Percentiles rank a stretch among this genome's conserved stretches.
These are phyloP conservation scores for Neolecta irregularis DNA, from an alignment of 1,139 yeast species.

Conservation along the genomic window DNA sequence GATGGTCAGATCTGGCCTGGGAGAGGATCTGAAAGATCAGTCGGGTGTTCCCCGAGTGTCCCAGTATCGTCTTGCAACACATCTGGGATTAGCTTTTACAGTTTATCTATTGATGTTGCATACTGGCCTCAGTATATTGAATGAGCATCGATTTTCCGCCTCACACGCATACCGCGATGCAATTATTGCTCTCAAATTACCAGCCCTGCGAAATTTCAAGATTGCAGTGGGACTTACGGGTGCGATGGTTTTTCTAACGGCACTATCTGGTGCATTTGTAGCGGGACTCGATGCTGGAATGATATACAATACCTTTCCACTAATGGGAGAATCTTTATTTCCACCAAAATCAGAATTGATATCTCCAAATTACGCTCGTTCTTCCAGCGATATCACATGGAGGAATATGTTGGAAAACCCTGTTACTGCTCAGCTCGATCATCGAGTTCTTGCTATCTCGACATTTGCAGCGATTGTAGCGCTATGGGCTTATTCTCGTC, in stretches of 20 bases:
- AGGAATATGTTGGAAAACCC: constrained; percentile 91
- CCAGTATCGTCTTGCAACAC: constrained; percentile 86
- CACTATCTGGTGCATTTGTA: constrained; percentile 49
- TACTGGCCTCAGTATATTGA: constrained; percentile 61
- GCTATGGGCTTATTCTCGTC: constrained; percentile 41
- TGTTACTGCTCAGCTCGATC: constrained; percentile 84
- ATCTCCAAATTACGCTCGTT: constrained; percentile 61
- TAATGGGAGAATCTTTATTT: constrained; percentile 64
- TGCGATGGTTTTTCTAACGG: constrained; percentile 40
- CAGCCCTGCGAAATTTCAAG: constrained; percentile 44
- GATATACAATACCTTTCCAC: constrained; percentile 90
- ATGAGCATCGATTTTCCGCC: constrained; percentile 1
- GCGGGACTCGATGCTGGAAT: constrained; percentile 97
- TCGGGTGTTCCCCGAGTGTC: constrained; percentile 76
- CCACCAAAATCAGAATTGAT: constrained; percentile 65
- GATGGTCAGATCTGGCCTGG: constrained; percentile 97
- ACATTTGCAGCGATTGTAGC: constrained; percentile 61
- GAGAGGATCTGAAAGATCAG: constrained; percentile 62
- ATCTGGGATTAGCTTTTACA: constrained; percentile 81
- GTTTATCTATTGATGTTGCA: constrained; percentile 80
- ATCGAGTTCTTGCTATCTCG: constrained; percentile 69
- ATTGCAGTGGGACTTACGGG: constrained; percentile 42
- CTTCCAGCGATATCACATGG: constrained; percentile 62
- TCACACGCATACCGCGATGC: neutral
- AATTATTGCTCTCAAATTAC: constrained; percentile 27